A percentile compares a stretch with the other conserved stretches of the same genome.
These are phyloP conservation scores for Ustilago trichophora DNA, from an alignment of 1,284 basidiomycete species.

Conservation along the genomic window DNA sequence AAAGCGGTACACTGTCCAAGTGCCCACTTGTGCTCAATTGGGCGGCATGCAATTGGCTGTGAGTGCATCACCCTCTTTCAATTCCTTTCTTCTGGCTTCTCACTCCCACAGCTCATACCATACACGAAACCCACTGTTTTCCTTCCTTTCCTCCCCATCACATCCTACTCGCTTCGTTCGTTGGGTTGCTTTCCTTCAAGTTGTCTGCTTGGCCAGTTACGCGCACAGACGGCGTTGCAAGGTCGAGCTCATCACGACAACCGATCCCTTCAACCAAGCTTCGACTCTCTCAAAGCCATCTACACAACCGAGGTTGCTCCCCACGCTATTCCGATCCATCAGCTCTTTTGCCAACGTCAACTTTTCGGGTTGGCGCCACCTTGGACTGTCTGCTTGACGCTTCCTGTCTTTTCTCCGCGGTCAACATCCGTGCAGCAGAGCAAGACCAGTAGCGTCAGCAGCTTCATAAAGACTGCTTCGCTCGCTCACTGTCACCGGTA, in stretches of 20 bases:
- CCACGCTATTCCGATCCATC: too few species aligned
- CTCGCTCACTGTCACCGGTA: too few species aligned
- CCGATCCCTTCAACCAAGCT: constrained; percentile 11
- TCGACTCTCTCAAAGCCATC: constrained; percentile 3
- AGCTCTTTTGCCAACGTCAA: background rate
- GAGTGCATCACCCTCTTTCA: too few species aligned
- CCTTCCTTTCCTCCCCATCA: background rate
- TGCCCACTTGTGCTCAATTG: background rate
- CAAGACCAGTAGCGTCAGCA: too few species aligned
- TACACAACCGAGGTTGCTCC: background rate
- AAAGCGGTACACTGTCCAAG: background rate
- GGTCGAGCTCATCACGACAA: constrained; percentile 18
- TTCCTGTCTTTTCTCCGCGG: background rate
- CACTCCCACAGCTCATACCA: too few species aligned
- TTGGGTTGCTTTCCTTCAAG: background rate
- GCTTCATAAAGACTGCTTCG: constrained; percentile 5
- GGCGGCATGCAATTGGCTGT: too few species aligned
- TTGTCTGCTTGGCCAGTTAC: constrained; percentile 12
- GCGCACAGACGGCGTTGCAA: constrained; percentile 9
- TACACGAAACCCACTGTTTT: too few species aligned
- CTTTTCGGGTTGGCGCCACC: too few species aligned
- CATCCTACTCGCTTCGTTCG: background rate
- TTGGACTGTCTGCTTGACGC: too few species aligned
- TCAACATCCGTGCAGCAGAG: background rate
- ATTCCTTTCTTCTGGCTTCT: too few species aligned